These are phyloP conservation scores for Saturnispora sanitii DNA, from an alignment of 805 yeast genomes.

Conservation along the genomic window DNA sequence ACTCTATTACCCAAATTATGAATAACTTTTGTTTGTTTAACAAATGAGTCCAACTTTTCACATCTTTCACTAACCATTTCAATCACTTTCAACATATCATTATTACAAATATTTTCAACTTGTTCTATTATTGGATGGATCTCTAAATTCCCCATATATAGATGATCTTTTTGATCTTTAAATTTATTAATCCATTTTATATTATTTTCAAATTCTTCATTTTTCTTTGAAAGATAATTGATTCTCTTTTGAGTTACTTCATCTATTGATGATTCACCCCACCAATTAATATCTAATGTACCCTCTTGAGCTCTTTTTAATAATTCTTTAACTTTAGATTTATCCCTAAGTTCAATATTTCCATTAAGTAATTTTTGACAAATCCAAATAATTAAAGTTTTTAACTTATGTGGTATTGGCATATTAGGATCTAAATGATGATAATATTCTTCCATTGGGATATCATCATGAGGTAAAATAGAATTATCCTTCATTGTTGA, in stretches of 20 bases:
- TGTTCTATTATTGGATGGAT: not conserved
- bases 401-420: conserved; percentile 67
- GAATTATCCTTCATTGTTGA: conserved; percentile 64
- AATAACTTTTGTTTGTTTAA: conserved; percentile 2
- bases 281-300: conserved; percentile 51
- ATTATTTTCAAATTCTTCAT: conserved; percentile 36
- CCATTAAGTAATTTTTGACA: conserved; percentile 36
- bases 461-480: conserved; percentile 57
- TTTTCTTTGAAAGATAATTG: conserved; percentile 34
- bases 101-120: not conserved
- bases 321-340: conserved; percentile 12
- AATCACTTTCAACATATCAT: conserved; percentile 6
- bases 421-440: conserved; percentile 51
- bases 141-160: not conserved
- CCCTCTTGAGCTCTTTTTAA: not conserved
- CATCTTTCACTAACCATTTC: not conserved
- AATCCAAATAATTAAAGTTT: conserved; percentile 63
- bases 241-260: conserved; percentile 37
- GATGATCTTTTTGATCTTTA: conserved; percentile 2
- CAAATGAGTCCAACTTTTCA: not conserved
- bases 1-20: conserved; percentile 17
- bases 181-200: conserved; percentile 34
- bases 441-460: conserved; percentile 44
- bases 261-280: conserved; percentile 29
- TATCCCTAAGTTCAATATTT: conserved; percentile 15